Percentiles rank a stretch among this genome's conserved stretches.
These are phyloP conservation scores for Diaporthe amygdali DNA, from an alignment of 2,329 filamentous ascomycete genomes.

Conservation along the genomic window DNA sequence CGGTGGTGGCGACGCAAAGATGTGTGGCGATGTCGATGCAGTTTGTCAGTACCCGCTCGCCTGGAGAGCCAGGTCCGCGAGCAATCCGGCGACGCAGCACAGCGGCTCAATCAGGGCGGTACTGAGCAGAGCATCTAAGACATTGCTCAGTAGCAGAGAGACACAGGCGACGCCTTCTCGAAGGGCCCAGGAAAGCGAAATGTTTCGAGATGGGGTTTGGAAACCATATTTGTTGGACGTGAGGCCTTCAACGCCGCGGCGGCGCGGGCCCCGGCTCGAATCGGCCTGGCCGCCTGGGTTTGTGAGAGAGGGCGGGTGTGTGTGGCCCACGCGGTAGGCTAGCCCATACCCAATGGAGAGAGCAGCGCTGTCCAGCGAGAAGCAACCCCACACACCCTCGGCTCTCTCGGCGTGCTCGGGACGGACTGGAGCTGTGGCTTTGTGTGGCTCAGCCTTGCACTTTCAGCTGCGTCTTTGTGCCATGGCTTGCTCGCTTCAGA, in stretches of 20 bases:
- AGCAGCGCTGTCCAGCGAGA: neutral
- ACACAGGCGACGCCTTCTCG: neutral
- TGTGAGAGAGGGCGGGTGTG: neutral
- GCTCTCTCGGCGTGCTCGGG: neutral
- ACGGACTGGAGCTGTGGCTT: neutral
- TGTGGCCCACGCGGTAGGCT: too few relatives aligned
- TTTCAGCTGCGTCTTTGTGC: neutral
- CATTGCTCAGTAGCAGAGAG: neutral
- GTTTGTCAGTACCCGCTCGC: too few relatives aligned
- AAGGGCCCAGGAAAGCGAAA: neutral
- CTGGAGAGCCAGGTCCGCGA: neutral
- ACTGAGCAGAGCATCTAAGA: neutral
- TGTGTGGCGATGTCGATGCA: neutral
- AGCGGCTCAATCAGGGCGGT: neutral
- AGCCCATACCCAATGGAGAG: too few relatives aligned
- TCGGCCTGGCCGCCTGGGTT: neutral
- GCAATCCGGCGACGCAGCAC: neutral
- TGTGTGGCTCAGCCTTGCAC: slow-evolving; percentile 14
- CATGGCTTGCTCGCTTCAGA: neutral
- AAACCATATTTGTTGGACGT: neutral
- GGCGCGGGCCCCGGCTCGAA: neutral
- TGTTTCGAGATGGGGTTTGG: neutral
- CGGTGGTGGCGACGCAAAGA: neutral
- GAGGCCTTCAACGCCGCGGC: too few relatives aligned
- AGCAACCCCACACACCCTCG: neutral